These are phyloP conservation scores for Cephalotrichum gorgonifer DNA, from an alignment of 2,329 filamentous ascomycete genomes.

Conservation along the genomic window DNA sequence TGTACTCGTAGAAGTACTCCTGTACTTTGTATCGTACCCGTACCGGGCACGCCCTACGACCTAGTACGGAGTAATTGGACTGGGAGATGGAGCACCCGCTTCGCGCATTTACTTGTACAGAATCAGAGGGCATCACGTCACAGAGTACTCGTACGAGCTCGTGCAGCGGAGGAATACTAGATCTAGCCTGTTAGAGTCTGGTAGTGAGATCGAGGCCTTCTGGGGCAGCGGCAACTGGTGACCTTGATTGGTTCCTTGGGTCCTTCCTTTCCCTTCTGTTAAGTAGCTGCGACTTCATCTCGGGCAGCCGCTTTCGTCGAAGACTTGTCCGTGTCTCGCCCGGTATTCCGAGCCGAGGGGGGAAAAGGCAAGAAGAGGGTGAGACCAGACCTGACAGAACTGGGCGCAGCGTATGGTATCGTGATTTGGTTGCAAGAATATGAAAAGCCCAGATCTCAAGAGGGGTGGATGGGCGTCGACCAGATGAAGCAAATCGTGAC, in stretches of 20 bases:
- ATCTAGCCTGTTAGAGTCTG: background rate
- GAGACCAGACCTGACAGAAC: too few relatives aligned
- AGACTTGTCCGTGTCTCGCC: background rate
- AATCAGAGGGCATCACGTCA: background rate
- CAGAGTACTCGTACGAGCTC: background rate
- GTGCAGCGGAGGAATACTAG: background rate
- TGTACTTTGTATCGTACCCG: too few relatives aligned
- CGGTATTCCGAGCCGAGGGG: background rate
- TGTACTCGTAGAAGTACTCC: background rate
- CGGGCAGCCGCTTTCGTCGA: background rate
- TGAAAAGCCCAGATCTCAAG: background rate
- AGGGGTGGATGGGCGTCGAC: too few relatives aligned
- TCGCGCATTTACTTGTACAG: background rate
- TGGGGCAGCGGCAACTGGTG: background rate
- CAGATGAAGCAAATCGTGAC: background rate
- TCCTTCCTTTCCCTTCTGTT: background rate
- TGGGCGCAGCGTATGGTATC: too few relatives aligned
- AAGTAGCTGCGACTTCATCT: slow-evolving; percentile 2
- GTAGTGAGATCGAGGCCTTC: background rate
- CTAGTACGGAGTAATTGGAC: background rate
- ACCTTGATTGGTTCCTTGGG: background rate
- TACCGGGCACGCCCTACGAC: too few relatives aligned
- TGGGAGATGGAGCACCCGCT: background rate
- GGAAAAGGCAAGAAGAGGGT: background rate
- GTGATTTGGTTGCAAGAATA: background rate